Base-by-base conservation (phyloP, 1,284 basidiomycete genomes). In the Pseudozyma flocculosa region DNA sequence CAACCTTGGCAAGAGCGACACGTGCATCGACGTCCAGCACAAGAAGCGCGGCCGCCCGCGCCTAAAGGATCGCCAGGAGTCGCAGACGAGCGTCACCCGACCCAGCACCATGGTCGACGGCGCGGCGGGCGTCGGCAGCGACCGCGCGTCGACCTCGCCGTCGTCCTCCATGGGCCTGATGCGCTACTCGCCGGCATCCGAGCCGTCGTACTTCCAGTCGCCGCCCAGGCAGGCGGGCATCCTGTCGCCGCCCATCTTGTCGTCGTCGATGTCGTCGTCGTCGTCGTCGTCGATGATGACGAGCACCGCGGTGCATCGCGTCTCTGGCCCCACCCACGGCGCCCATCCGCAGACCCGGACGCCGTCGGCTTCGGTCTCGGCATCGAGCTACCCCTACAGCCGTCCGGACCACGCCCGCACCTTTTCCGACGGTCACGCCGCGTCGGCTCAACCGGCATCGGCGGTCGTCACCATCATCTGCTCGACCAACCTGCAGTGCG, bases 11-110 rank as follows among this genome's bases (percentile, higher is more conserved):
- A 72, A 72, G 44, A 65, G 64, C 43, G 68, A 68, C 34, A 70
- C 64, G 14, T 72, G 70, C 48, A 59, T 72, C 45, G 70, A 72
- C 40, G 70, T 72, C 2, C 67, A 70, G 43, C 70, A 72, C 58
- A 72, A 72, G 48, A 72, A 72, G 45, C 54, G 70, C 5, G 70
- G 70, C 2, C 40, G 70, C 23, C 70, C 70, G 22, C 54, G 69
- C 26, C 45, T 71, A 30, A 68, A 65, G 58, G 62, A 68, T 36
- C 61, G 69, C 8, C 47, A 59, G 18, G 48, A 52, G 1, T 64
- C 61, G 7, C 61, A 64, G 37, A 30, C 61, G 2, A 53, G 52
- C 23, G 26, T 55, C 34, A 34, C 7, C 32, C 32, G 32, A 4
- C 32, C 32, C 32, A 11, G 9, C 11, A 11, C 7, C 32, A 17